Percentiles rank a stretch among this genome's conserved stretches.
These are phyloP conservation scores for Eimeria zaria DNA, from an alignment of 169 alveolate genomes.

Conservation along the genomic window DNA sequence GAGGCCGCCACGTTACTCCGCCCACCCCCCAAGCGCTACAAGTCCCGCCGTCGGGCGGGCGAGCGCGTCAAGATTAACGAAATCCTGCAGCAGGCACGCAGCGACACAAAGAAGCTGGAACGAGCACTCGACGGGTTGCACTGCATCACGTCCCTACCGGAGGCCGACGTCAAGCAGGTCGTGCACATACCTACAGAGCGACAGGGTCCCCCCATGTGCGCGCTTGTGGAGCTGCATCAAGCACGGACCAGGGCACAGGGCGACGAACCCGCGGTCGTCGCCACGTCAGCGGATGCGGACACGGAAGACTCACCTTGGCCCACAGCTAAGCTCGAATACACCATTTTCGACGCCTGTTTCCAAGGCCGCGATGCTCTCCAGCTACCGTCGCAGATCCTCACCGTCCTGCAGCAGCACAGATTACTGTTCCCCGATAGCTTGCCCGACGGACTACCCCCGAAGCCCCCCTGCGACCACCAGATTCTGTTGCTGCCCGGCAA, in stretches of 20 bases:
- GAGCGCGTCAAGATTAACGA: not conserved
- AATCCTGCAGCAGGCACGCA: not conserved
- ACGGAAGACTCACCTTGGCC: not conserved
- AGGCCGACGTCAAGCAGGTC: not conserved
- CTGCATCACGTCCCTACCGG: not conserved
- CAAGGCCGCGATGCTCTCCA: too few relatives aligned
- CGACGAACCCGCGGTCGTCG: not conserved
- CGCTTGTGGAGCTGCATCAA: not conserved
- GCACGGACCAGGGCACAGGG: not conserved
- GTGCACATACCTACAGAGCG: not conserved
- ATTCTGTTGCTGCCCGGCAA: not conserved
- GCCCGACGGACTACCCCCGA: not conserved
- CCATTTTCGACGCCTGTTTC: too few relatives aligned
- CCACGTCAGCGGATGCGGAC: not conserved
- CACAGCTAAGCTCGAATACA: too few relatives aligned
- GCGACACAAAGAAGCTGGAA: not conserved
- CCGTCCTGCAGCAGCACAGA: too few relatives aligned
- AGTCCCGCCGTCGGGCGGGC: not conserved
- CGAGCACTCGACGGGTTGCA: not conserved
- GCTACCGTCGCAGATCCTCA: too few relatives aligned
- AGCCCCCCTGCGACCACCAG: not conserved
- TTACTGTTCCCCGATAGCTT: not conserved
- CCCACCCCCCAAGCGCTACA: not conserved
- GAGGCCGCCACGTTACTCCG: not conserved
- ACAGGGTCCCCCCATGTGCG: not conserved